Conservation (phyloP, 129 eudicot genomes). For the Pittosporum tobira region DNA sequence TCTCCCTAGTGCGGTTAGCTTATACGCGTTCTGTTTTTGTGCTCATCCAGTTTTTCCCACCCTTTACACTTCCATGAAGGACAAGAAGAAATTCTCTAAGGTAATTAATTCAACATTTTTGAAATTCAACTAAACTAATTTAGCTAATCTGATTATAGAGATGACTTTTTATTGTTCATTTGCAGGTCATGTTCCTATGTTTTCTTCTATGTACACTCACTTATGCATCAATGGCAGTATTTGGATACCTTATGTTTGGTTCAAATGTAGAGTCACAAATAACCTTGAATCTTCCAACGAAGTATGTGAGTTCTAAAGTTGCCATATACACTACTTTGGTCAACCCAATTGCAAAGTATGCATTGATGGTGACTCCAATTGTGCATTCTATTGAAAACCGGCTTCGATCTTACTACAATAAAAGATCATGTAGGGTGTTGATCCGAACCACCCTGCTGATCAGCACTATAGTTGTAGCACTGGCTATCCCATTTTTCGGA, state of each 20-base stretch:
- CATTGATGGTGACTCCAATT: conserved; percentile 24
- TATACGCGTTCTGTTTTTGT: conserved; percentile 15
- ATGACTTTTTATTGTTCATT: background rate
- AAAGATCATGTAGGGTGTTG: background rate
- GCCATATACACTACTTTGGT: conserved; percentile 32
- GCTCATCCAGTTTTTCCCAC: conserved; percentile 23
- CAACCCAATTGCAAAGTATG: conserved; percentile 29
- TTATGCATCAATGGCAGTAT: conserved; percentile 27
- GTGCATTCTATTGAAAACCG: conserved; percentile 12
- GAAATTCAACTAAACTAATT: too few relatives aligned
- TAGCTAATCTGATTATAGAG: background rate
- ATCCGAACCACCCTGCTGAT: conserved; percentile 10
- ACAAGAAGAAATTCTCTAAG: conserved; percentile 20
- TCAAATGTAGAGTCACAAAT: conserved; percentile 23
- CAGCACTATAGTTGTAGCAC: conserved; percentile 17
- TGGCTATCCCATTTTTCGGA: conserved; percentile 21
- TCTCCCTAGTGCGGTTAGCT: conserved; percentile 27
- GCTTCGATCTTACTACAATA: conserved; percentile 2
- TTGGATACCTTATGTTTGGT: conserved; percentile 36
- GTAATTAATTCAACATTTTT: conserved; percentile 11
- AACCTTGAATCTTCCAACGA: conserved; percentile 27
- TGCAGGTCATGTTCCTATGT: conserved; percentile 27
- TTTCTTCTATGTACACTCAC: conserved; percentile 20
- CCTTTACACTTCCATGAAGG: conserved; percentile 14
- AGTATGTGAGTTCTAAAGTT: conserved; percentile 21